Percentiles rank a stretch among this genome's conserved stretches.
Conservation (phyloP, 1,139 yeast species). For the Sugiyamaella grinbergsii region DNA sequence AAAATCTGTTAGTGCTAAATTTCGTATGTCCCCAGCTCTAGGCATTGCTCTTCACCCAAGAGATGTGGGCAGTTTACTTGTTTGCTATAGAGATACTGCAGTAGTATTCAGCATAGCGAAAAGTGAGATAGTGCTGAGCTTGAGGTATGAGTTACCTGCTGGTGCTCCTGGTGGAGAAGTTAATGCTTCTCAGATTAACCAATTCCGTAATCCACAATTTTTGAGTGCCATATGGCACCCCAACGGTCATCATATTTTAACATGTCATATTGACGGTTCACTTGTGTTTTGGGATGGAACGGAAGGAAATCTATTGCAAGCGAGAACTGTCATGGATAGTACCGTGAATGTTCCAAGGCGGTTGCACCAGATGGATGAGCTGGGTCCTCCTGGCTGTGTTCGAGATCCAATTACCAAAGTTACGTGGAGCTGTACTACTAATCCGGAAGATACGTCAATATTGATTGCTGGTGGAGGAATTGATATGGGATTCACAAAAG, state of each 20-base stretch:
- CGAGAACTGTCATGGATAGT: conserved; percentile 69
- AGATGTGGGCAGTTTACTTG: conserved; percentile 75
- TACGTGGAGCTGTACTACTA: conserved; percentile 74
- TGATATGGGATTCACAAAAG: conserved; percentile 51
- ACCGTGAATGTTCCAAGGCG: conserved; percentile 58
- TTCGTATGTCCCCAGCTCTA: conserved; percentile 58
- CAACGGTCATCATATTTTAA: conserved; percentile 80
- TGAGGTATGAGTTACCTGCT: conserved; percentile 61
- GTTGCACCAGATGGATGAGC: conserved; percentile 2
- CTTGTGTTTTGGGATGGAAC: conserved; percentile 91
- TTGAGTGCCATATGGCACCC: conserved; percentile 83
- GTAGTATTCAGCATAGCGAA: conserved; percentile 67
- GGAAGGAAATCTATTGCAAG: conserved; percentile 70
- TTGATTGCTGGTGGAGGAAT: conserved; percentile 71
- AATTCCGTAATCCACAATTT: conserved; percentile 53
- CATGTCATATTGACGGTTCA: conserved; percentile 79
- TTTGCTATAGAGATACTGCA: conserved; percentile 72
- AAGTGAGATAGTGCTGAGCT: conserved; percentile 56
- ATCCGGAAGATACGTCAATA: conserved; percentile 78
- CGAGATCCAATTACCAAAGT: conserved; percentile 49
- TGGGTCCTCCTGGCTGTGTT: conserved; percentile 21
- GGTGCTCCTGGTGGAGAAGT: conserved; percentile 66
- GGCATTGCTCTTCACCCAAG: conserved; percentile 83
- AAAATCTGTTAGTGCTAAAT: conserved; percentile 41
- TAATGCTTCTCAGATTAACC: conserved; percentile 39